These are phyloP conservation scores for Coemansia nantahalensis DNA, from an alignment of 192 early-diverging fungal genomes.

Conservation along the genomic window DNA sequence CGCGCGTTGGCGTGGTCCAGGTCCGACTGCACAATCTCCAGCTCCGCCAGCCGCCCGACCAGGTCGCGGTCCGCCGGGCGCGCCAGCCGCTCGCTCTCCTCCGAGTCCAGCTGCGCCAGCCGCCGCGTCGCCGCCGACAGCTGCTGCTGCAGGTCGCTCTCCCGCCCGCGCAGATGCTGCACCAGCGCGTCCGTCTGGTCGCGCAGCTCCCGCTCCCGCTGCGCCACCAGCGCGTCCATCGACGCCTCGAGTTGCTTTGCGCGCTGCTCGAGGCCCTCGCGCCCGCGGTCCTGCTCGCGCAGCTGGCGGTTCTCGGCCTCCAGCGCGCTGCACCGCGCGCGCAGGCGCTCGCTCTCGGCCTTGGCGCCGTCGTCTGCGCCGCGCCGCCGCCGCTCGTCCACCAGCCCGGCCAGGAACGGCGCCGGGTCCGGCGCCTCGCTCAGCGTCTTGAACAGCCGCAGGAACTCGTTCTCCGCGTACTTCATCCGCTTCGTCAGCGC, in stretches of 20 bases:
- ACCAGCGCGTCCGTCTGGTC: conserved; percentile 79
- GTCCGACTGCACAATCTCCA: conserved; percentile 86
- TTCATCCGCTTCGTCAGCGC: conserved; percentile 80
- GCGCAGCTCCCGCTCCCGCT: conserved; percentile 72
- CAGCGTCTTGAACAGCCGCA: conserved; percentile 75
- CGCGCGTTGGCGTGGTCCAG: conserved; percentile 77
- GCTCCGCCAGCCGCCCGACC: conserved; percentile 74
- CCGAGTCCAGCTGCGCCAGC: conserved; percentile 65
- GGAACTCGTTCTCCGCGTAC: conserved; percentile 75
- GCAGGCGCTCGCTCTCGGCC: conserved; percentile 28
- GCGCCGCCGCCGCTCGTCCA: conserved; percentile 15
- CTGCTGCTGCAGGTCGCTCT: conserved; percentile 78
- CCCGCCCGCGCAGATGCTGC: conserved; percentile 76
- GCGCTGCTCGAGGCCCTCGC: conserved; percentile 1
- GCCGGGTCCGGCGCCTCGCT: conserved; percentile 83
- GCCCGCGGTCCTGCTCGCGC: conserved; percentile 50
- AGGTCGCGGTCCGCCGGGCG: conserved; percentile 75
- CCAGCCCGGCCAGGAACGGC: conserved; percentile 60
- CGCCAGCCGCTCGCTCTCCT: conserved; percentile 64
- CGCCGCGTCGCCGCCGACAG: conserved; percentile 76
- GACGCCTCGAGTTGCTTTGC: conserved; percentile 13
- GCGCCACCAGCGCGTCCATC: conserved; percentile 65
- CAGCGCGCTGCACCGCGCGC: conserved; percentile 44
- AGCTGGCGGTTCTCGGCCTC: conserved; percentile 58
- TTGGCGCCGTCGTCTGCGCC: neutral